Base-by-base conservation (phyloP, 2,329 filamentous ascomycete species). In the Trichophyton rubrum region DNA sequence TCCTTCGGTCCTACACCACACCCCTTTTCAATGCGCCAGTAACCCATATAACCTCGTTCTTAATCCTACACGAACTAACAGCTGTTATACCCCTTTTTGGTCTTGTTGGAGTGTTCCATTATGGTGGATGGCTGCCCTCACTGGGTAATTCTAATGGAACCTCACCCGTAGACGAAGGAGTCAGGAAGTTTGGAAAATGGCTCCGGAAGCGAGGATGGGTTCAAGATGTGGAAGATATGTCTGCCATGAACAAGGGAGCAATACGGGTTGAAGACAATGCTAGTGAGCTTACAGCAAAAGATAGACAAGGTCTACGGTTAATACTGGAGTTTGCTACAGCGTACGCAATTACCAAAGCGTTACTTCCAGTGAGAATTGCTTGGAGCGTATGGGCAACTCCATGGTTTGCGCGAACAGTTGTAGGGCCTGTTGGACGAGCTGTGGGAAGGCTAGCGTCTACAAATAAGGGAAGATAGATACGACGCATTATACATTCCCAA, bases 61-160 rank as follows among this genome's bases (percentile, higher is more conserved):
- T 97, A 9, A 78, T 96, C 43, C 80, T 99, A 0, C 93, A 99
- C 77, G 93, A 99, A 73, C 71, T 96, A 51, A 97, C 93, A 0
- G 92, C 93, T 8, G 76, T 96, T 9, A 73, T 92, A 1, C 92
- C 92, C 0, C 75, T 97, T 0, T 72, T 95, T 43, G 86, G 82
- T 0, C 80, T 97, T 0, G 85, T 88, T 22, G 85, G 80, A 0
- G 71, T 84, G 1, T 96, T 99, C 73, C 89, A 97, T 75, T 90
- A 89, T 70, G 84, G 84, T 1, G 79, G 85, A 63, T 88, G 87
- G 79, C 79, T 90, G 30, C 90, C 92, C 0, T 74, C 80, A 3
- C 77, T 76, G 64, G 73, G 80, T 49, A 57, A 60, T 17, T 43
- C 59, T 22, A 62, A 63, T 45, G 68, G 64, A 13, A 63, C 65